These are phyloP conservation scores for Ceratocystis colombiana DNA, from an alignment of 2,329 filamentous ascomycete genomes.

Conservation along the genomic window DNA sequence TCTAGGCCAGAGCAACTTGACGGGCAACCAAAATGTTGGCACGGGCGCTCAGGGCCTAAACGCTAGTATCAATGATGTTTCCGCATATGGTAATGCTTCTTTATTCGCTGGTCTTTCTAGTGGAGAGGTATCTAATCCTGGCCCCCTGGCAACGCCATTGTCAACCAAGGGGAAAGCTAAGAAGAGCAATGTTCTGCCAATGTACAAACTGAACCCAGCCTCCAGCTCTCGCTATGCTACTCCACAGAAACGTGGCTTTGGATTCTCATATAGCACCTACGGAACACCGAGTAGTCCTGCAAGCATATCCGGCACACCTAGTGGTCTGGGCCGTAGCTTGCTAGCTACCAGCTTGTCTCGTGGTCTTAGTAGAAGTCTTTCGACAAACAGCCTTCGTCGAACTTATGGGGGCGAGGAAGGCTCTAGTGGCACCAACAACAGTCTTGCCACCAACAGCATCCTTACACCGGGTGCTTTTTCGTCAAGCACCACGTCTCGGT, in stretches of 20 bases:
- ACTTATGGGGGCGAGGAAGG: slow-evolving; percentile 67
- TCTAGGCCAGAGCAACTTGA: slow-evolving; percentile 45
- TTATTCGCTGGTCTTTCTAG: slow-evolving; percentile 66
- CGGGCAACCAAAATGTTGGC: slow-evolving; percentile 32
- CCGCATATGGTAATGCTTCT: slow-evolving; percentile 80
- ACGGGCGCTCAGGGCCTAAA: slow-evolving; percentile 54
- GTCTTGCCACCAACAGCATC: slow-evolving; percentile 46
- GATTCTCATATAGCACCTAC: slow-evolving; percentile 88
- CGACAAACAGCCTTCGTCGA: slow-evolving; percentile 73
- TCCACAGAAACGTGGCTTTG: slow-evolving; percentile 77
- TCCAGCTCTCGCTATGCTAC: slow-evolving; percentile 71
- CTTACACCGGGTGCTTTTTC: slow-evolving; percentile 78
- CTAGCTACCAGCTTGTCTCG: slow-evolving; percentile 56
- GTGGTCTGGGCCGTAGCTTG: slow-evolving; percentile 55
- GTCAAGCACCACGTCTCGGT: slow-evolving; percentile 51
- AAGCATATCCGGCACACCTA: slow-evolving; percentile 54
- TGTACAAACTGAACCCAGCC: slow-evolving; percentile 76
- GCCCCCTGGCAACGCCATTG: slow-evolving; percentile 83
- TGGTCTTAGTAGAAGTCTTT: slow-evolving; percentile 75
- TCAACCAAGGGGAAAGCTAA: slow-evolving; percentile 64
- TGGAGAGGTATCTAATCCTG: slow-evolving; percentile 59
- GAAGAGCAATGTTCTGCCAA: slow-evolving; percentile 68
- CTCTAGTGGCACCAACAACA: slow-evolving; percentile 1
- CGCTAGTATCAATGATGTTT: slow-evolving; percentile 70
- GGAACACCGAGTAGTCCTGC: slow-evolving; percentile 66